A percentile compares a stretch with the other conserved stretches of the same genome.
phyloP scores from a whole-genome alignment of 176 grass and related monocot species.

The Triticum dicoccoides region DNA sequence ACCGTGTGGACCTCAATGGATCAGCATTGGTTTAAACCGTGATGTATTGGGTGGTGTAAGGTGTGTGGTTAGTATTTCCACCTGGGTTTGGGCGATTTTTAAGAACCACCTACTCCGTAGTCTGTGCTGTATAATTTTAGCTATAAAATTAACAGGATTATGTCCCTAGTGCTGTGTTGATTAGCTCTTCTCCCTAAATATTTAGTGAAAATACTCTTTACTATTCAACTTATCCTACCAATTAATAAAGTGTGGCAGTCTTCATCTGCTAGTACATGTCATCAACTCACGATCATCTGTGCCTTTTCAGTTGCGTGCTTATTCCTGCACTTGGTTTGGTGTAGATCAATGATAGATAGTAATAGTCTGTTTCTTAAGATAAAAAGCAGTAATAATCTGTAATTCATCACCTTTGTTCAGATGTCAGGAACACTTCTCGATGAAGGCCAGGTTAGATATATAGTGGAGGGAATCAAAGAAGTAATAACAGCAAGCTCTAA shows the following conservation, averaged over 20 bases:
- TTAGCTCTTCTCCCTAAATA: constrained; percentile 1
- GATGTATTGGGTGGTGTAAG: too few species aligned
- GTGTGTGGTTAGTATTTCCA: too few species aligned
- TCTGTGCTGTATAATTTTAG: background rate
- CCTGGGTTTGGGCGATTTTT: too few species aligned
- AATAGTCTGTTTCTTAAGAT: background rate
- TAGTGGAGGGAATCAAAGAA: constrained; percentile 73
- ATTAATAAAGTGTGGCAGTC: background rate
- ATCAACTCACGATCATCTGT: background rate
- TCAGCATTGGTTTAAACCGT: too few species aligned
- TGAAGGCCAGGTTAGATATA: constrained; percentile 62
- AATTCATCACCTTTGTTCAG: constrained; percentile 33
- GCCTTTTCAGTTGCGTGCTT: constrained; percentile 15
- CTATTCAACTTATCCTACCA: background rate
- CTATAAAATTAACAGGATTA: background rate
- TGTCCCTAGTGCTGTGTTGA: background rate
- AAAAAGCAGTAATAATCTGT: background rate
- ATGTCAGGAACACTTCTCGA: constrained; percentile 58
- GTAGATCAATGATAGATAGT: background rate
- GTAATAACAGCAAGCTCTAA: constrained; percentile 55
- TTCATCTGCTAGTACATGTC: constrained; percentile 22
- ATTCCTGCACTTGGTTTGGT: background rate
- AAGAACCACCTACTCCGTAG: background rate
- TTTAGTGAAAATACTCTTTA: background rate
- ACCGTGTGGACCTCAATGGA: background rate